These are phyloP conservation scores for Pseudogymnoascus pannorum DNA, from an alignment of 2,329 filamentous ascomycete genomes.

Conservation along the genomic window DNA sequence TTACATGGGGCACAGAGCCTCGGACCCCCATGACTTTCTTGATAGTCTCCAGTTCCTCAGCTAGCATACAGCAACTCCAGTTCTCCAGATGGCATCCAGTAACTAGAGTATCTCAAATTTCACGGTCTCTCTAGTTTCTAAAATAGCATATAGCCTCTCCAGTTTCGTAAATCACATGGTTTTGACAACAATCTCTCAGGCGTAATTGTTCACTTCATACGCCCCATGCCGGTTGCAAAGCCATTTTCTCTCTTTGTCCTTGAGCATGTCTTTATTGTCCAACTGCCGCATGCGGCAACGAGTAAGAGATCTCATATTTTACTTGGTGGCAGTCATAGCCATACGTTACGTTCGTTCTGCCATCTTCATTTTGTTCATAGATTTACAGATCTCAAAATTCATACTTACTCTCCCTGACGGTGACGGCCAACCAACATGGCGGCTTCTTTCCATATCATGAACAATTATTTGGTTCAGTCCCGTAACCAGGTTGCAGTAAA, in stretches of 20 bases:
- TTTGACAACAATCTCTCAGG: not conserved
- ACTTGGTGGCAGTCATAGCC: not conserved
- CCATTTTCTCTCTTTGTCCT: not conserved
- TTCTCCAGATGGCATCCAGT: too few species aligned
- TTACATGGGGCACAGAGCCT: not conserved
- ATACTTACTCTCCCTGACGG: not conserved
- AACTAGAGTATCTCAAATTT: slow-evolving; percentile 2
- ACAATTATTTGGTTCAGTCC: not conserved
- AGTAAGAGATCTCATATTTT: not conserved
- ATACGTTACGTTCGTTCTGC: not conserved
- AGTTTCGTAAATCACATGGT: too few species aligned
- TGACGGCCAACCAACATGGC: not conserved
- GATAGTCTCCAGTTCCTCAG: not conserved
- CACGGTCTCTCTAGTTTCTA: not conserved
- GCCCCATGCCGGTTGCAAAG: not conserved
- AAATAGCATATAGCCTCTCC: too few species aligned
- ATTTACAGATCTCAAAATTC: not conserved
- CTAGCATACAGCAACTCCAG: too few species aligned
- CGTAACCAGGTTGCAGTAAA: not conserved
- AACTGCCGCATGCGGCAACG: slow-evolving; percentile 4
- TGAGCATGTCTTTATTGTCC: slow-evolving; percentile 3
- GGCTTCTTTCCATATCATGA: not conserved
- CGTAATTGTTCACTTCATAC: not conserved
- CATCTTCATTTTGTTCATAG: not conserved
- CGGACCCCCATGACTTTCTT: not conserved